Evolutionary conservation across 2,329 filamentous ascomycete genomes (phyloP), one percentile per base, ranked within the genome.

Genomic region (Alternaria ethzedia): DNA sequence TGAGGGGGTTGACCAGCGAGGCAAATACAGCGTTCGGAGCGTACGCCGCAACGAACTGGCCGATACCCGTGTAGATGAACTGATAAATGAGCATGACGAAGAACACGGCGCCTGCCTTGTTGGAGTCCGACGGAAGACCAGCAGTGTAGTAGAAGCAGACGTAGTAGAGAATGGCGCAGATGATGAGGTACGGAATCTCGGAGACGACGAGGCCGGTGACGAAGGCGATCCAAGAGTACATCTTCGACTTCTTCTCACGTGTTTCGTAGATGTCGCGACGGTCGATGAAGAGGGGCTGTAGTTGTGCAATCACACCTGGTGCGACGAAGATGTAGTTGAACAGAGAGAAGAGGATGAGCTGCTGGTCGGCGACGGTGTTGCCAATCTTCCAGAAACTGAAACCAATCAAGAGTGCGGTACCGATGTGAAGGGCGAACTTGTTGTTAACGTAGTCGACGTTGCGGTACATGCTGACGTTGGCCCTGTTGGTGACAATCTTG

Each of bases 191-290:
- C 0, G 90, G 90, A 2, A 92, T 83, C 75, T 94, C 91, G 43
- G 90, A 89, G 2, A 91, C 61, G 57, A 93, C 86, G 69, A 91
- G 90, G 67, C 88, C 86, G 2, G 90, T 82, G 71, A 93, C 85
- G 77, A 94, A 93, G 1, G 86, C 88, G 66, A 87, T 84, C 91
- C 91, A 93, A 0, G 88, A 90, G 80, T 93, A 94, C 1, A 88
- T 85, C 72, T 92, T 92, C 70, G 86, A 88, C 3, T 89, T 86
- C 12, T 86, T 82, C 72, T 89, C 87, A 46, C 86, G 85, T 4
- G 84, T 85, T 74, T 88, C 86, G 75, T 87, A 89, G n/a, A 89
- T 72, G 17, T 78, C 74, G 28, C 75, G 74, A 26, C 71, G 68
- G 10, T 75, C 81, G 50, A 85, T 83, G 71, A 86, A 85, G 5